Evolutionary conservation across 495 filamentous ascomycete species (phyloP), one percentile per base, ranked within the genome.

Genomic region (Penicillium waksmanii): DNA sequence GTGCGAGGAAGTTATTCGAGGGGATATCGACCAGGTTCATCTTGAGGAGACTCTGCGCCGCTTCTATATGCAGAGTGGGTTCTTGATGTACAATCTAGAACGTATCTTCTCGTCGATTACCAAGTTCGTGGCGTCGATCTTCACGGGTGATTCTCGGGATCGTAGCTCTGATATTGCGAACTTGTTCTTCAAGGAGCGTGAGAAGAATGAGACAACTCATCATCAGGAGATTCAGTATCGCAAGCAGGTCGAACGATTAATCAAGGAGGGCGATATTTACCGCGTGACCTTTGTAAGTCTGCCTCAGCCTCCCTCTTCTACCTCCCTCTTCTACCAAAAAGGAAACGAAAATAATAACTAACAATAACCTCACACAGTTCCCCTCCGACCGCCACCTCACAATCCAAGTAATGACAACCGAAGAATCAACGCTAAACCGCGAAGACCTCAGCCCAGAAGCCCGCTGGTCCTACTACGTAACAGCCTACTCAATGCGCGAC

Each of bases 391-490:
- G 80, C 57, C 83, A 86, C 60, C 83, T 87, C 8, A 82, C 80
- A 9, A 71, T 93, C 2, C 87, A 87, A 50, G 86, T 93, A 65
- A 78, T 96, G 57, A 89, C 89, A 47, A 87, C 84, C 53, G 91
- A 93, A 60, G 92, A 96, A 62, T 84, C 87, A 5, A 96, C 92
- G 0, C 89, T 94, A 65, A 85, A 92, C 53, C 79, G 77, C 53
- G 80, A 82, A 34, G 81, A 83, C 21, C 69, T 89, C 33, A 82
- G 77, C 60, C 72, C 78, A 31, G 82, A 86, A 55, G 81, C 82
- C 47, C 81, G 81, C 51, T 98, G 94, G 94, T 89, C 90, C 51
- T 93, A 94, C 80, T 99, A 99, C 68, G 89, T 96, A 43, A 91
- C 92, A 42, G 90, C 93, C 10, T 99, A 89, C 74, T 87, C 89